These are phyloP conservation scores for Trichoderma afroharzianum DNA, from an alignment of 2,329 filamentous ascomycete genomes.

Conservation along the genomic window DNA sequence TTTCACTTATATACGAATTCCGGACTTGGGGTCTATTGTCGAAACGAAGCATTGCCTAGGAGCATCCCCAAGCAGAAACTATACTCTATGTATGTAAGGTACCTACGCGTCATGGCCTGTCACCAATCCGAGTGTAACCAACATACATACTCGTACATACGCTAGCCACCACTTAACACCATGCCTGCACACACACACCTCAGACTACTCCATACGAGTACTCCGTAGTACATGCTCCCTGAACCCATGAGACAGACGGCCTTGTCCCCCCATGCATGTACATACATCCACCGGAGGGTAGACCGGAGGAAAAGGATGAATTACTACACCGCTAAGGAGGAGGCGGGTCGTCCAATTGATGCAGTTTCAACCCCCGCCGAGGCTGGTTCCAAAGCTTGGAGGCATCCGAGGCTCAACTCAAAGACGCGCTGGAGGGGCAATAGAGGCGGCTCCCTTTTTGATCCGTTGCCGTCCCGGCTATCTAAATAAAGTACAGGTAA, in stretches of 20 bases:
- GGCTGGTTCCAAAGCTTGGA: not conserved
- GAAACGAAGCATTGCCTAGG: not conserved
- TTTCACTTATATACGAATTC: not conserved
- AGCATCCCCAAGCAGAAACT: not conserved
- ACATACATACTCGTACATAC: not conserved
- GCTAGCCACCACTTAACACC: not conserved
- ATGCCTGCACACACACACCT: not conserved
- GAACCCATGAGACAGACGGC: not conserved
- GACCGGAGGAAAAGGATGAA: not conserved
- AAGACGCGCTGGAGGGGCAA: not conserved
- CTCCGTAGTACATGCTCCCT: not conserved
- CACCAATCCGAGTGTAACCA: not conserved
- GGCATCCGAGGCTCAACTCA: constrained; percentile 8
- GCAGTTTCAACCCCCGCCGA: constrained; percentile 5
- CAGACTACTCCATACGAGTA: not conserved
- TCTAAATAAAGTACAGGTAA: not conserved
- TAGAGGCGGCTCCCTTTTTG: not conserved
- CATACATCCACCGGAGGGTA: not conserved
- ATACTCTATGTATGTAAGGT: not conserved
- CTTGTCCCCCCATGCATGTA: not conserved
- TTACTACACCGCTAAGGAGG: not conserved
- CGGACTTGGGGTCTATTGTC: not conserved
- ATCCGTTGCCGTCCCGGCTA: not conserved
- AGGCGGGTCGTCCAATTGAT: not conserved
- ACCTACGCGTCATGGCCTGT: not conserved